Evolutionary conservation across 495 filamentous ascomycete genomes (phyloP), one percentile per base, ranked within the genome.

Genomic region (Trichoderma asperelloides): DNA sequence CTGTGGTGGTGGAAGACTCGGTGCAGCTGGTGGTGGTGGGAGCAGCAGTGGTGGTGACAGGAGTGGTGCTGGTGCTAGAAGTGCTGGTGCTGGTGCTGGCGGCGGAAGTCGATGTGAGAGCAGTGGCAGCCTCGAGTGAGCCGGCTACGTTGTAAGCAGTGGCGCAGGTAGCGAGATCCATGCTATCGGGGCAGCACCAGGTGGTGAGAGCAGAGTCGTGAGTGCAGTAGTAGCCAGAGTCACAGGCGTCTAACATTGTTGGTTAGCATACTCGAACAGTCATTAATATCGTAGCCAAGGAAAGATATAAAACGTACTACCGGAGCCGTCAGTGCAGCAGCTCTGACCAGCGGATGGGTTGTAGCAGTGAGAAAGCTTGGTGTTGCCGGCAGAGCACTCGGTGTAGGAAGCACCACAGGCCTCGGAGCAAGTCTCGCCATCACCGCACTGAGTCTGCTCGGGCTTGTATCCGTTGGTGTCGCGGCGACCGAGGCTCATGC

Each of bases 211-310:
- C 65, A 27, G 68, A 70, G 63, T 81, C 78, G 63, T 73, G 71
- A 2, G 79, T 72, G 73, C 81, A 83, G 72, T 79, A 83, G 73
- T 77, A 82, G 21, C 79, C 81, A 21, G 69, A 63, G 30, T 82
- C 80, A 71, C 81, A 83, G 41, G 81, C 78, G 69, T 76, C 81
- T 83, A 65, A 13, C 18, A 47, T 45, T 23, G 43, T 64, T 65
- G 65, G 70, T 76, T 40, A 73, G 70, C 62, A 9, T 37, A 18
- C 47, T 21, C 60, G 41, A 45, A 6, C 5, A 37, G 21, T 27
- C 2, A 65, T 33, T 12, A 6, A 16, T 7, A 18, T n/a, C 62
- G 28, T 40, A 2, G 40, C 18, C 7, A 11, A 33, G 15, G 41
- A 63, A n/a, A 67, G 60, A 49, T 39, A 6, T 28, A 11, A 11